A percentile compares a stretch with the other conserved stretches of the same genome.
These are phyloP conservation scores for Ustilago curta DNA, from an alignment of 1,284 basidiomycete genomes.

Conservation along the genomic window DNA sequence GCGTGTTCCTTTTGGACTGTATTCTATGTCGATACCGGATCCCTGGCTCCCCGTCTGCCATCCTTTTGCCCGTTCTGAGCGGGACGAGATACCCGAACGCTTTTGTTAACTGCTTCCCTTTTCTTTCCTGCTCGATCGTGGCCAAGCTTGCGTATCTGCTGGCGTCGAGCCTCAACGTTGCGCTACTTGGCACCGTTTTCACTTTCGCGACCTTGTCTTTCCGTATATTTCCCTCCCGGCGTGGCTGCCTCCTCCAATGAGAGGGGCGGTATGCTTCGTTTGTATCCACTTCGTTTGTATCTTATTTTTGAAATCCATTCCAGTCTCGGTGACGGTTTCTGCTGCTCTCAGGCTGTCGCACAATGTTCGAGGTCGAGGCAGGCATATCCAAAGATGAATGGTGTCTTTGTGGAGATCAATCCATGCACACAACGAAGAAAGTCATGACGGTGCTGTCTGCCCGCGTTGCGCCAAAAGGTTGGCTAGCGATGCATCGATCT, in stretches of 20 bases:
- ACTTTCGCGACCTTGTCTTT: not conserved
- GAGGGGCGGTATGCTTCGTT: not conserved
- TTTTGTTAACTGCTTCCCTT: not conserved
- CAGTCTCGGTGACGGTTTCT: not conserved
- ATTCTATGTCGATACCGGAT: conserved; percentile 17
- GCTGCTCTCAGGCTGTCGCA: not conserved
- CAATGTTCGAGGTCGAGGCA: not conserved
- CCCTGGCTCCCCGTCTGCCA: conserved; percentile 2
- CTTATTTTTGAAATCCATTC: conserved; percentile 7
- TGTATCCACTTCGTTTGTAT: conserved; percentile 2
- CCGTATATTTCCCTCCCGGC: not conserved
- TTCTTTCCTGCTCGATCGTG: not conserved
- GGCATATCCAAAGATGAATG: not conserved
- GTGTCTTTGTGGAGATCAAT: conserved; percentile 2
- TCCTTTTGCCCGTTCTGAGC: conserved; percentile 1
- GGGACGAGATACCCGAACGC: conserved; percentile 38
- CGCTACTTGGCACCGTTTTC: not conserved
- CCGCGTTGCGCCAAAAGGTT: conserved; percentile 30
- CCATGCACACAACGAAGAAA: not conserved
- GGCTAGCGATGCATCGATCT: conserved; percentile 30
- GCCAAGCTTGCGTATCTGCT: conserved; percentile 1
- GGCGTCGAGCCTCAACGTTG: not conserved
- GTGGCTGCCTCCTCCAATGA: not conserved
- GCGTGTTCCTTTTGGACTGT: conserved; percentile 6
- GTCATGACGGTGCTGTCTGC: conserved; percentile 26